phyloP scores from a whole-genome alignment of 305 asterid genomes.

The Fraxinus xanthoxyloides region DNA sequence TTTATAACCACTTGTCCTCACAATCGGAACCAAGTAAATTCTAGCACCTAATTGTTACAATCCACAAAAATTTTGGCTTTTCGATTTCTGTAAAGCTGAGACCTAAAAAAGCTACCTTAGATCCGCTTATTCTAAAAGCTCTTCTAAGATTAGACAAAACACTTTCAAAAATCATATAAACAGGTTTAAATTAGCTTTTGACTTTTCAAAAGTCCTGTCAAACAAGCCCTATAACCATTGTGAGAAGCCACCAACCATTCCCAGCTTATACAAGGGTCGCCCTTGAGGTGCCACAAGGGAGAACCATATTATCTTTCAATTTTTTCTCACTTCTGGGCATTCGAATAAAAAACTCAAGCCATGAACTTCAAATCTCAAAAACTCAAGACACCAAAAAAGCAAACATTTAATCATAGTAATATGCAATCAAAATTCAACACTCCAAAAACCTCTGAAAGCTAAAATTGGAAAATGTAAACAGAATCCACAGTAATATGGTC shows the following conservation, averaged over 20 bases:
- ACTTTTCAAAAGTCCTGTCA: neutral
- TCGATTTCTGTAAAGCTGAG: too few species aligned
- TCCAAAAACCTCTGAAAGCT: conserved; percentile 19
- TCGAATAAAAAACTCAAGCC: neutral
- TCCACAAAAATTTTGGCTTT: too few species aligned
- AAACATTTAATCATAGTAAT: neutral
- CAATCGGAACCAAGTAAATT: too few species aligned
- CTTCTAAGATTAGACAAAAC: too few species aligned
- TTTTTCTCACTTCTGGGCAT: neutral
- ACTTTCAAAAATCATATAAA: too few species aligned
- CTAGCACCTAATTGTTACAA: too few species aligned
- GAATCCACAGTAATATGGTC: conserved; percentile 23
- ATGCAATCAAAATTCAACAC: conserved; percentile 14
- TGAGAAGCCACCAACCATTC: neutral
- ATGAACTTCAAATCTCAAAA: neutral
- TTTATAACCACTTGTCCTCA: too few species aligned
- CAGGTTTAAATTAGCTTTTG: too few species aligned
- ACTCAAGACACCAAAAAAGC: neutral
- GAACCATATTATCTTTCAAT: neutral
- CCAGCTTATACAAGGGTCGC: neutral
- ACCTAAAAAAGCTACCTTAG: too few species aligned
- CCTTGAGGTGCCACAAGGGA: neutral
- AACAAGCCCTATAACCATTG: neutral
- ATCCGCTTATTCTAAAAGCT: neutral
- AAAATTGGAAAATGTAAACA: conserved; percentile 19